Evolutionary conservation across 176 grass and related monocot species (phyloP).

Genomic region (Canna indica): DNA sequence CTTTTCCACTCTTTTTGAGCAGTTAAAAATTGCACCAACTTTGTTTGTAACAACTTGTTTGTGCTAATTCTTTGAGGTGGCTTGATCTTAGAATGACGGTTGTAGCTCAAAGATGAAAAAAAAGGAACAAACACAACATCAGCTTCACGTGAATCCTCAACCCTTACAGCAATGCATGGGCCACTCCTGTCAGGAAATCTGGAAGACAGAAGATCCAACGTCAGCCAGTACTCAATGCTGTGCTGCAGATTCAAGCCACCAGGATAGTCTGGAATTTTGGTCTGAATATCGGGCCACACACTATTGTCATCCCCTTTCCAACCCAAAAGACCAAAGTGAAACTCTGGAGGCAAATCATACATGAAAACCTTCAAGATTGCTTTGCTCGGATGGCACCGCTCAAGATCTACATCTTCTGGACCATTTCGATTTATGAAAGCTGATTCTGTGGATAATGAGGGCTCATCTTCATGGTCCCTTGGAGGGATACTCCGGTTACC

Average conservation of each 20-base stretch:
- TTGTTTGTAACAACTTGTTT: constrained; percentile 50
- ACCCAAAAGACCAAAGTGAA: constrained; percentile 76
- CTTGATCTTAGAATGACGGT: constrained; percentile 52
- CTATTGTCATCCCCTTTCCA: constrained; percentile 33
- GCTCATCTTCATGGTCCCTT: background rate
- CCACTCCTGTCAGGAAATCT: constrained; percentile 27
- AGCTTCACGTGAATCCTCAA: constrained; percentile 43
- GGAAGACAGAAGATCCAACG: constrained; percentile 69
- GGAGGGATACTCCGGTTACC: constrained; percentile 11
- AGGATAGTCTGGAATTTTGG: constrained; percentile 45
- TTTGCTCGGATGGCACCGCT: constrained; percentile 34
- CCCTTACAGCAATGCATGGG: constrained; percentile 48
- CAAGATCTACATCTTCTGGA: background rate
- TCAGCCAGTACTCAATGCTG: constrained; percentile 92
- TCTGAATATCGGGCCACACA: constrained; percentile 51
- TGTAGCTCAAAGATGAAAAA: constrained; percentile 86
- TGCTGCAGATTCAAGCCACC: constrained; percentile 90
- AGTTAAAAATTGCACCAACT: constrained; percentile 49
- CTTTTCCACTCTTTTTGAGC: constrained; percentile 58
- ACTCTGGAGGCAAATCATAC: constrained; percentile 83
- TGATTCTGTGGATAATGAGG: no score
- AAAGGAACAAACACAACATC: constrained; percentile 84
- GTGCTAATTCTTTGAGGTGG: constrained; percentile 48
- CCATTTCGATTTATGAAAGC: background rate
- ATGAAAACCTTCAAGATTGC: constrained; percentile 58